Base-by-base conservation (phyloP, 257 asterid genomes). In the Solanum verrucosum region DNA sequence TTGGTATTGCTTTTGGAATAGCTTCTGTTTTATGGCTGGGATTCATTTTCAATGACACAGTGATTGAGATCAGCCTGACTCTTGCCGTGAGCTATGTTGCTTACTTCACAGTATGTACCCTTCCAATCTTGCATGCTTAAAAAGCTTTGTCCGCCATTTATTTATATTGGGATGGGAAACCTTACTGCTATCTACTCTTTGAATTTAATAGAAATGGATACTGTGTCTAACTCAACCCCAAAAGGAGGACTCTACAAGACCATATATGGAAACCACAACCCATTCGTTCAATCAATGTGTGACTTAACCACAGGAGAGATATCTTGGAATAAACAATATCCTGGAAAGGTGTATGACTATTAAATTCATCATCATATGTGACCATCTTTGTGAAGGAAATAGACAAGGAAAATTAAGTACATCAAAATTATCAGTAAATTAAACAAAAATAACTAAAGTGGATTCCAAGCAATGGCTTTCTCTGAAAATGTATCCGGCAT, bases 41-140 rank as follows among this genome's bases (percentile, higher is more conserved):
- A 87, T 97, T 91, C 91, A 95, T 97, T 93, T 97, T 97, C 96
- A 97, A 97, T 89, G 99, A 97, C 91, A 97, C 99, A 7, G 97
- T 96, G 90, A 96, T 96, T 87, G 99, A 97, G 93, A 95, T 97
- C 87, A 91, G 96, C 2, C 89, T 97, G 90, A 97, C 99, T 82
- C 91, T 96, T 87, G 98, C 99, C 52, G 99, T 95, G 94, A 97
- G 99, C 98, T 97, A 97, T 90, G 88, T 95, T 77, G 98, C 99
- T 73, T 97, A 88, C 94, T 97, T 95, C 93, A 94, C 98, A 27
- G 99, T 97, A 93, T 72, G 98, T 77, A 84, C 88, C 84, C 83
- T 63, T 84, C 74, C 85, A 91, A 87, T 81, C 91, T 88, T 38
- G 49, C 35, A 67, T 56, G 52, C 88, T 84, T 84, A 37, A 60